phyloP scores from a whole-genome alignment of 129 eudicot species.

The Mikania micrantha region DNA sequence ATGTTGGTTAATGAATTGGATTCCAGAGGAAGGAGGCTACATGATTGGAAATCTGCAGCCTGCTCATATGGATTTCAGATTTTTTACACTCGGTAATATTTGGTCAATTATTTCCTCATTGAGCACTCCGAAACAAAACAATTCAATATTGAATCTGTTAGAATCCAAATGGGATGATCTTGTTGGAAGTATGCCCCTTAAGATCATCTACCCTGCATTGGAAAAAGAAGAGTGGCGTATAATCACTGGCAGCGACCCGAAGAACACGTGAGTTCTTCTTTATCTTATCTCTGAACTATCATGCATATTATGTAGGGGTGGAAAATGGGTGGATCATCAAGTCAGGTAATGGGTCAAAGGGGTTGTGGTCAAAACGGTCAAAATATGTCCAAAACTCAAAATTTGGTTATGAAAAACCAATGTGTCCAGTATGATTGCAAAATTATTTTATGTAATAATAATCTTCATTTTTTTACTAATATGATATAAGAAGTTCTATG shows the following conservation, averaged over 20 bases:
- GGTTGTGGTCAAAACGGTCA: too few relatives aligned
- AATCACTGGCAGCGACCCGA: constrained; percentile 97
- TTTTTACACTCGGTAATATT: constrained; percentile 91
- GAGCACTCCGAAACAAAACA: constrained; percentile 86
- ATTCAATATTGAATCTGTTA: constrained; percentile 57
- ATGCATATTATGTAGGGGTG: neutral
- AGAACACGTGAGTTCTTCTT: constrained; percentile 70
- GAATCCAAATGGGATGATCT: constrained; percentile 98
- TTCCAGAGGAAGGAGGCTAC: constrained; percentile 93
- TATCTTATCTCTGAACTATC: neutral
- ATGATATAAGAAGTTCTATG: neutral
- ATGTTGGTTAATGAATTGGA: constrained; percentile 94
- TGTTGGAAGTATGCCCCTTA: constrained; percentile 82
- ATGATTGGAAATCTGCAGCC: constrained; percentile 94
- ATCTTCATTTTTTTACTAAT: neutral
- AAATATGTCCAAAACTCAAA: too few relatives aligned
- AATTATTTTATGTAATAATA: neutral
- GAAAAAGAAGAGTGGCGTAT: constrained; percentile 95
- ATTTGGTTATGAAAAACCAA: too few relatives aligned
- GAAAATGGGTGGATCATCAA: neutral
- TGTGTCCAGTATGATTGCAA: neutral
- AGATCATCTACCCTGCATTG: constrained; percentile 87
- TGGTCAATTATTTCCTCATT: constrained; percentile 87
- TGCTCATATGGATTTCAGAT: constrained; percentile 98
- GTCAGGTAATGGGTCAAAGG: neutral